Conservation (phyloP, 1,139 yeast species). For the Protomyces lactucae-debilis region DNA sequence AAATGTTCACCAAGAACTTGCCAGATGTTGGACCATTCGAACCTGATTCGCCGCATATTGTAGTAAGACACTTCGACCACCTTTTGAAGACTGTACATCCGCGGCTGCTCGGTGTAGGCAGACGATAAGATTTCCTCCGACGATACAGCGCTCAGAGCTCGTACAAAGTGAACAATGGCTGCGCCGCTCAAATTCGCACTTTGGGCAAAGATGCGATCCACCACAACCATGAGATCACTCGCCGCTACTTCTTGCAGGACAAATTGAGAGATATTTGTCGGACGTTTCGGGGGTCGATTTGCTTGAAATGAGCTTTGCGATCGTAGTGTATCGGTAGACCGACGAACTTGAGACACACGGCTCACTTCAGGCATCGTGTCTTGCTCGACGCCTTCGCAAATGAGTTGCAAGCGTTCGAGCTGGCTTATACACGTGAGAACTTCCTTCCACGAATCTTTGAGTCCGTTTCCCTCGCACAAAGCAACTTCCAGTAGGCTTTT, state of each 20-base stretch:
- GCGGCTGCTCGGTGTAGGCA: conserved; percentile 72
- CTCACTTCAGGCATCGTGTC: conserved; percentile 81
- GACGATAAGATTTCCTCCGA: conserved; percentile 88
- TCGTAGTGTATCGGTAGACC: conserved; percentile 8
- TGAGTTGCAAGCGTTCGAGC: conserved; percentile 79
- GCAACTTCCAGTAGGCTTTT: conserved; percentile 71
- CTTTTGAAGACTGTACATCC: conserved; percentile 88
- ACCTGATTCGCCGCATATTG: conserved; percentile 91
- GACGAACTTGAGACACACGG: conserved; percentile 38
- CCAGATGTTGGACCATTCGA: conserved; percentile 98
- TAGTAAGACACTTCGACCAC: conserved; percentile 96
- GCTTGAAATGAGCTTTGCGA: conserved; percentile 19
- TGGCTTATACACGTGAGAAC: conserved; percentile 79
- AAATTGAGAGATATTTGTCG: conserved; percentile 43
- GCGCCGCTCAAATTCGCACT: conserved; percentile 75
- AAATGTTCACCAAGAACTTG: conserved; percentile 86
- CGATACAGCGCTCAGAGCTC: conserved; percentile 79
- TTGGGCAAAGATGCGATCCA: conserved; percentile 81
- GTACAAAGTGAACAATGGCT: conserved; percentile 81
- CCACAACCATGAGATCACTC: conserved; percentile 74
- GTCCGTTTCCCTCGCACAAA: conserved; percentile 65
- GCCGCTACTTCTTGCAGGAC: conserved; percentile 61
- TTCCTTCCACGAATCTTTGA: conserved; percentile 77
- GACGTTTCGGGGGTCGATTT: conserved; percentile 10
- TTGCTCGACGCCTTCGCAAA: conserved; percentile 84